These are phyloP conservation scores for Diacronema lutheri DNA, from an alignment of 78 protist genomes.

Conservation along the genomic window DNA sequence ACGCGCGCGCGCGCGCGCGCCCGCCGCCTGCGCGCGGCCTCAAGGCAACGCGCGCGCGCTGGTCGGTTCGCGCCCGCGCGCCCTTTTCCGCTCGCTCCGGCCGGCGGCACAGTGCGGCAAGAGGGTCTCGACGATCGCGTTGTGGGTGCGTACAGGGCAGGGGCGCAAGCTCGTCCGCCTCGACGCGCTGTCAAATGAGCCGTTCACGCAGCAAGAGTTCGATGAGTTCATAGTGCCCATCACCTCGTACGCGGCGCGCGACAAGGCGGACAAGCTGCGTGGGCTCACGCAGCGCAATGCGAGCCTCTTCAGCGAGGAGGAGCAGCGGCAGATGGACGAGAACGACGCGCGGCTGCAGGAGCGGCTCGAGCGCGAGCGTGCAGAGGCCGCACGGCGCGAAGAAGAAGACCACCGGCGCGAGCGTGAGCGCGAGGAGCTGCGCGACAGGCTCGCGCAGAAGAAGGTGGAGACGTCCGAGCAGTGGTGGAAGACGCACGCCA, in stretches of 20 bases:
- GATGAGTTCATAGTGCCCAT: not conserved
- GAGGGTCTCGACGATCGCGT: no score
- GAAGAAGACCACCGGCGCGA: not conserved
- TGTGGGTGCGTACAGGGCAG: not conserved
- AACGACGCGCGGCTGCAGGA: not conserved
- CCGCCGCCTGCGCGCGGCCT: not conserved
- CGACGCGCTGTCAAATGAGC: not conserved
- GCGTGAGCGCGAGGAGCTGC: not conserved
- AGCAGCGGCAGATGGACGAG: not conserved
- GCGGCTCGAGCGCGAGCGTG: conserved; percentile 1
- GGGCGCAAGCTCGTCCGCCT: not conserved
- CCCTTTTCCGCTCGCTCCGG: not conserved
- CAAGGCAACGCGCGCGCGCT: not conserved
- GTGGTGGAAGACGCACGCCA: not conserved
- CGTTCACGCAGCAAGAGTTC: not conserved
- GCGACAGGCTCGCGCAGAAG: no score
- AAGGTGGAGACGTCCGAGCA: not conserved
- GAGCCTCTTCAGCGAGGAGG: not conserved
- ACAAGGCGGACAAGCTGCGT: not conserved
- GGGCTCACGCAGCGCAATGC: not conserved
- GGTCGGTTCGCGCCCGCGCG: not conserved
- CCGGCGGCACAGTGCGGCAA: no score
- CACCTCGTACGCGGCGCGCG: not conserved
- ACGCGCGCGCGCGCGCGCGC: no score
- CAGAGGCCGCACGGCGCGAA: not conserved